Base-by-base conservation (phyloP, 306 rosid species). In the Pterocarpus macrocarpus region DNA sequence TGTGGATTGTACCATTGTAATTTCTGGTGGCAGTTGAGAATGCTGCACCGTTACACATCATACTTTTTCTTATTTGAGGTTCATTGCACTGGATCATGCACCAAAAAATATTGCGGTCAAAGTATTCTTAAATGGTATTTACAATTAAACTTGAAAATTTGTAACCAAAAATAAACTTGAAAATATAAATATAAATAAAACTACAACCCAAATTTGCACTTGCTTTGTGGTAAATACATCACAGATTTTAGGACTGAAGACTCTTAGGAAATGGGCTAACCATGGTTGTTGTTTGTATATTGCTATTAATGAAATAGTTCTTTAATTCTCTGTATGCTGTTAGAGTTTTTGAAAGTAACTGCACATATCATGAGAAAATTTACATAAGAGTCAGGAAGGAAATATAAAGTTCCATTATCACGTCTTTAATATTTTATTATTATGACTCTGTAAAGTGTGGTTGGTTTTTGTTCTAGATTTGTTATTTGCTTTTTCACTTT, bases 391-490 rank as follows among this genome's bases (percentile, higher is more conserved):
- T 75, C 65, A 75, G 50, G 57, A 61, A 15, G 52, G 44, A 76
- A 53, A 15, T 50, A 39, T 17, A 61, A 17, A 64, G 35, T 55
- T 81, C 47, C 17, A 55, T 57, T 82, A 66, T 55, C 39, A 6
- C 64, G 64, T 34, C 17, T 35, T 39, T 71, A 10, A 33, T 70
- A 39, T 17, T 53, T 76, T 63, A 43, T 75, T 49, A 58, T 47
- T 65, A 12, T 80, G 73, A 45, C 33, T 67, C 28, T 56, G 44
- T 49, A 38, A 63, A 82, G 52, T 34, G 35, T 55, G 75, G 70
- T 38, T 63, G 68, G 66, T 71, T 66, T 79, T 73, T 71, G 47
- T 66, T 63, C 28, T 38, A 71, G 58, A 49, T 61, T 38, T 68
- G 53, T 69, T 76, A 39, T 61, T 67, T 59, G 11, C 22, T 68